Evolutionary conservation across 1,284 basidiomycete species (phyloP).

Genomic region (Cutaneotrichosporon sp.): DNA sequence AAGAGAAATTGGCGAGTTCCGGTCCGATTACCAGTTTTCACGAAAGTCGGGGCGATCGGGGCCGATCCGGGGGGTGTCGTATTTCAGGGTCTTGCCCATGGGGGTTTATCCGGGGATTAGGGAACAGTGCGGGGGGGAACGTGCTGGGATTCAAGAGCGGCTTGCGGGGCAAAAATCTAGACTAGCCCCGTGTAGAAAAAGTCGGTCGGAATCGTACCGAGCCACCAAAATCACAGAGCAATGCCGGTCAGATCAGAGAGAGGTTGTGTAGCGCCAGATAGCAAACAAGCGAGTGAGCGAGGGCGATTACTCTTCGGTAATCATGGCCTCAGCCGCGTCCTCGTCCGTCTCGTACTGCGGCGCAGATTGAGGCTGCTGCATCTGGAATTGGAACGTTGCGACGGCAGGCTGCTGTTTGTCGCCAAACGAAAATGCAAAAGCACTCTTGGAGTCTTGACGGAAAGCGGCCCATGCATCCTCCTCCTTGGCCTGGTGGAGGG

Average conservation of each 20-base stretch:
- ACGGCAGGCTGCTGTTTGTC: conserved; percentile 1
- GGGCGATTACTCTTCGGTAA: background rate
- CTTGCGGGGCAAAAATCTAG: too few species aligned
- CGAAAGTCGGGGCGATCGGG: background rate
- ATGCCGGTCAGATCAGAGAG: background rate
- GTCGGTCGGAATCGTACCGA: background rate
- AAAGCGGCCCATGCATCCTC: conserved; percentile 6
- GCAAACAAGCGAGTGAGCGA: background rate
- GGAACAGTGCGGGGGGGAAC: background rate
- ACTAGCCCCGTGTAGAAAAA: background rate
- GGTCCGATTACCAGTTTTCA: background rate
- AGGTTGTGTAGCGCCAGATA: too few species aligned
- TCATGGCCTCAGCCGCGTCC: conserved; percentile 9
- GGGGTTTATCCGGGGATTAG: background rate
- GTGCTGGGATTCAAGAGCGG: background rate
- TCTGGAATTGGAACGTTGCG: conserved; percentile 1
- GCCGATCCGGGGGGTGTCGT: background rate
- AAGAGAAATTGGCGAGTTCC: background rate
- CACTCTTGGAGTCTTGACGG: background rate
- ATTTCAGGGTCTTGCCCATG: too few species aligned
- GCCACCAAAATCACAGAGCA: too few species aligned
- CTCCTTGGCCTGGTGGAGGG: background rate
- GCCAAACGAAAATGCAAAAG: background rate
- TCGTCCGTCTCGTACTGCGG: conserved; percentile 8
- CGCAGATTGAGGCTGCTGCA: background rate